A percentile compares a stretch with the other conserved stretches of the same genome.
Conservation (phyloP, 148 eudicot species). For the Fallopia convolvulus region DNA sequence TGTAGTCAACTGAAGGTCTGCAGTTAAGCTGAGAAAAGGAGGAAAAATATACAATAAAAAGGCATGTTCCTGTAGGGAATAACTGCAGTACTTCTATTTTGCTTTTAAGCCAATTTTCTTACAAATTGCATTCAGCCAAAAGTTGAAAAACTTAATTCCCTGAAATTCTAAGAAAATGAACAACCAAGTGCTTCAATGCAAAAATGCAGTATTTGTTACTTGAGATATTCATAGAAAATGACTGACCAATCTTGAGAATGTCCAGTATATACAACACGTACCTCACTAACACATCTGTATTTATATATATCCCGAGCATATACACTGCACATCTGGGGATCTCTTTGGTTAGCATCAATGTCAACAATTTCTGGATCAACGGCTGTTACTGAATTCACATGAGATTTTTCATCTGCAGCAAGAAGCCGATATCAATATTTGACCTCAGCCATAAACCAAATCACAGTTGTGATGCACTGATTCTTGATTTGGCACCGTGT, state of each 20-base stretch:
- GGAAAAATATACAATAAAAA: neutral
- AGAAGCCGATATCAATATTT: neutral
- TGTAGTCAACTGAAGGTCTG: constrained; percentile 36
- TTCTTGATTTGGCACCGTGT: neutral
- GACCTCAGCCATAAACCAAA: neutral
- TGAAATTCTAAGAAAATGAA: neutral
- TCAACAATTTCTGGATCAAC: constrained; percentile 32
- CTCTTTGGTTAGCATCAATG: constrained; percentile 66
- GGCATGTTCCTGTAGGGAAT: neutral
- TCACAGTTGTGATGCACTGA: neutral
- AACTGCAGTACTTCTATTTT: neutral
- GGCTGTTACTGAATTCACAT: constrained; percentile 26
- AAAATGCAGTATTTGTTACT: neutral
- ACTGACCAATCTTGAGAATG: neutral
- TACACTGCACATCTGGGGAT: constrained; percentile 71
- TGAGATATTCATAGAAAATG: neutral
- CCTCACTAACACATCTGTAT: constrained; percentile 55
- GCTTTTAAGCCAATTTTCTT: neutral
- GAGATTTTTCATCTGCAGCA: constrained; percentile 36
- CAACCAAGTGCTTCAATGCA: neutral
- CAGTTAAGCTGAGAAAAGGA: constrained; percentile 6
- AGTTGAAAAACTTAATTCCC: neutral
- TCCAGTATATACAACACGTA: constrained; percentile 17
- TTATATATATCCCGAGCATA: constrained; percentile 68
- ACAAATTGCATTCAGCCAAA: neutral